These are phyloP conservation scores for Colletotrichum euphorbiae DNA, from an alignment of 2,329 filamentous ascomycete genomes.

Conservation along the genomic window DNA sequence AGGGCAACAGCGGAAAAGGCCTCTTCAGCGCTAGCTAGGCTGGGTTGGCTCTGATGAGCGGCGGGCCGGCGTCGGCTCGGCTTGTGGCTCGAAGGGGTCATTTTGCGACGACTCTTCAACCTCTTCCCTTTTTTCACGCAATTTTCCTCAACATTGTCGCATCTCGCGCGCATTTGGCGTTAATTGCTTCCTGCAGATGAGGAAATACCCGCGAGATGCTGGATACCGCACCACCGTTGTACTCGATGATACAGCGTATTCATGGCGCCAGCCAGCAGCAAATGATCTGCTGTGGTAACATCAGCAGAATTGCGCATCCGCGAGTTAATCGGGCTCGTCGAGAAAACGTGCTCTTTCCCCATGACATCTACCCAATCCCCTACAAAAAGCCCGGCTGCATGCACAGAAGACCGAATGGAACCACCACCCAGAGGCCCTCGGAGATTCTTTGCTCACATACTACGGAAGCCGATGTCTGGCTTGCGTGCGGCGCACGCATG, in stretches of 20 bases:
- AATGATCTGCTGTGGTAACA: conserved; percentile 11
- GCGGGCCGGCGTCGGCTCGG: conserved; percentile 28
- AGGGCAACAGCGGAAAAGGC: conserved; percentile 27
- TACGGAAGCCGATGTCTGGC: too few species aligned
- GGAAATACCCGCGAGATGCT: background rate
- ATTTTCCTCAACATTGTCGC: background rate
- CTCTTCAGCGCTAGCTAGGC: background rate
- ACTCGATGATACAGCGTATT: conserved; percentile 1
- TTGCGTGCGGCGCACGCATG: too few species aligned
- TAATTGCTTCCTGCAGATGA: conserved; percentile 2
- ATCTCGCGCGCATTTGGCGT: background rate
- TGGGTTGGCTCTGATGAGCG: conserved; percentile 20
- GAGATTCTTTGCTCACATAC: too few species aligned
- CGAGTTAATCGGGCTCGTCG: conserved; percentile 12
- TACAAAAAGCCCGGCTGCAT: background rate
- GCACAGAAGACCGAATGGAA: background rate
- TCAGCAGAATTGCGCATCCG: conserved; percentile 17
- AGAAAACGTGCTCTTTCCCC: conserved; percentile 10
- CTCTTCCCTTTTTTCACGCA: conserved; percentile 18
- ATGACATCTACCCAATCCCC: conserved; percentile 1
- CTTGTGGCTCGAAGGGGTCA: conserved; percentile 29
- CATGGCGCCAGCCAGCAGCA: conserved; percentile 15
- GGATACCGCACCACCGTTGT: background rate
- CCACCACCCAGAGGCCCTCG: too few species aligned
- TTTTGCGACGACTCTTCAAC: conserved; percentile 18